Evolutionary conservation across 2,329 filamentous ascomycete species (phyloP).

Genomic region (Pseudocercospora musae): DNA sequence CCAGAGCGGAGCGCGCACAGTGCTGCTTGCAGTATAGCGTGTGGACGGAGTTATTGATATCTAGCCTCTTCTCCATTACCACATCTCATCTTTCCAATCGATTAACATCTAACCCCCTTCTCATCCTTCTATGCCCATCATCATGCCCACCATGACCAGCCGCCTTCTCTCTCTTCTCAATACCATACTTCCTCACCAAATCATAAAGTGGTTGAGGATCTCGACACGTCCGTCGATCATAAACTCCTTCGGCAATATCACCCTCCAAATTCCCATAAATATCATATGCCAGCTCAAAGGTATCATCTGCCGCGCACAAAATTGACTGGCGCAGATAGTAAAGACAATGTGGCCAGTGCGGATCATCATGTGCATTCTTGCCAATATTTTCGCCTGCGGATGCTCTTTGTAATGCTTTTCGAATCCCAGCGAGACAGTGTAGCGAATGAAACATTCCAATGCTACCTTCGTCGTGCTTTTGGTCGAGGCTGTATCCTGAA

Average conservation of each 20-base stretch:
- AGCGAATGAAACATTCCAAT: constrained; percentile 13
- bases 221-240: background rate
- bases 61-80: no score
- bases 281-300: constrained; percentile 4
- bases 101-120: background rate
- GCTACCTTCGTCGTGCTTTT: constrained; percentile 7
- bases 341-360: constrained; percentile 14
- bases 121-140: background rate
- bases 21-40: no score
- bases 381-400: constrained; percentile 8
- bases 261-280: background rate
- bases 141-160: background rate
- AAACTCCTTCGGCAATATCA: background rate
- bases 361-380: constrained; percentile 3
- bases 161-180: background rate
- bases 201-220: constrained; percentile 1
- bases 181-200: background rate
- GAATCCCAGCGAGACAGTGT: constrained; percentile 10
- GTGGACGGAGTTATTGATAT: no score
- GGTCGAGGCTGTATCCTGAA: constrained; percentile 2
- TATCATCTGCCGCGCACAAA: constrained; percentile 12
- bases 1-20: no score
- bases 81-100: background rate
- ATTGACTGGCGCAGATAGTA: constrained; percentile 8
- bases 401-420: constrained; percentile 9